Evolutionary conservation across 2,329 filamentous ascomycete species (phyloP).

Genomic region (Eutypella sp.): DNA sequence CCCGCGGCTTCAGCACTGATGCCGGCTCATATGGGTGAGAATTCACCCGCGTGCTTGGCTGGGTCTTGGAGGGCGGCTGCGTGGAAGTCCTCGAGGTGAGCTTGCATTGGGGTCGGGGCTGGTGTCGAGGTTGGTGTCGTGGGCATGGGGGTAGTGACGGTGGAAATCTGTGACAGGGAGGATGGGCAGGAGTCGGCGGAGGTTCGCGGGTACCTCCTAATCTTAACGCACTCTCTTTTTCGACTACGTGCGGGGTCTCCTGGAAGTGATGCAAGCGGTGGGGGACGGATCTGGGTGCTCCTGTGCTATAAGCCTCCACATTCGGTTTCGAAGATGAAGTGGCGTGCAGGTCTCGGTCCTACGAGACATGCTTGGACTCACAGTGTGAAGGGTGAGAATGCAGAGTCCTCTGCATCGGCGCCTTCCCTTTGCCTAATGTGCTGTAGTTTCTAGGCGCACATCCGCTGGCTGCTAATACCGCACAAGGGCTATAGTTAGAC

Average conservation of each 20-base stretch:
- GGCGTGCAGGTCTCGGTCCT: background rate
- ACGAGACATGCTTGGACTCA: background rate
- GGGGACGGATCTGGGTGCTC: too few species aligned
- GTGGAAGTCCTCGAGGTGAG: background rate
- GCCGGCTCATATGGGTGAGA: background rate
- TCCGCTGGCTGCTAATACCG: too few species aligned
- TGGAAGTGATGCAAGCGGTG: too few species aligned
- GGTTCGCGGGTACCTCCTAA: too few species aligned
- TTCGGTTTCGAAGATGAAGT: background rate
- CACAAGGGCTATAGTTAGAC: too few species aligned
- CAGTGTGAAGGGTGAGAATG: background rate
- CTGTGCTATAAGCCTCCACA: too few species aligned
- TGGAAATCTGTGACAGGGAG: background rate
- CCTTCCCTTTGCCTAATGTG: too few species aligned
- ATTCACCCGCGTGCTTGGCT: background rate
- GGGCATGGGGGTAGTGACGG: background rate
- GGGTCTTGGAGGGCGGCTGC: background rate
- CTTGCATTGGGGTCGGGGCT: background rate
- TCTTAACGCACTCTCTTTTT: too few species aligned
- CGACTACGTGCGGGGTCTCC: too few species aligned
- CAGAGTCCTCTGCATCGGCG: slow-evolving; percentile 1
- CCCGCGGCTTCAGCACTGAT: too few species aligned
- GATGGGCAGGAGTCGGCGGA: background rate
- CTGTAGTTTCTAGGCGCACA: too few species aligned
- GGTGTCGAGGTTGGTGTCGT: background rate